A percentile compares a stretch with the other conserved stretches of the same genome.
These are phyloP conservation scores for Colletotrichum eleusines DNA, from an alignment of 2,329 filamentous ascomycete genomes.

Conservation along the genomic window DNA sequence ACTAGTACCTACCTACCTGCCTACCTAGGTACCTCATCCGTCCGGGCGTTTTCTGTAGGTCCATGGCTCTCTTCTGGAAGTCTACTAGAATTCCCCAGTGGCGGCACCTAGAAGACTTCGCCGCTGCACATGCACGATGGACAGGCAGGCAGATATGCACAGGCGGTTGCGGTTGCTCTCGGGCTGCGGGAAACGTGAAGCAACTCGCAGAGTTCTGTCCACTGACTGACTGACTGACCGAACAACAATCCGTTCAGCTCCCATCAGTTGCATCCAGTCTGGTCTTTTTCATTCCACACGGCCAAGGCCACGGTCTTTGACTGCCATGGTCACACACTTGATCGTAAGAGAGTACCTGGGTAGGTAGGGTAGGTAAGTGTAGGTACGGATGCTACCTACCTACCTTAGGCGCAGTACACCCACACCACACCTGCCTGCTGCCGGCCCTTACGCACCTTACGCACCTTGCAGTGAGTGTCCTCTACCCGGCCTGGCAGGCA, in stretches of 20 bases:
- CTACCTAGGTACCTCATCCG: neutral
- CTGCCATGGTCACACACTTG: neutral
- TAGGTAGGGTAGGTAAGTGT: neutral
- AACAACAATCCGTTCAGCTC: neutral
- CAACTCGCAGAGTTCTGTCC: neutral
- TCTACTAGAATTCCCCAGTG: constrained; percentile 9
- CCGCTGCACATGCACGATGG: constrained; percentile 5
- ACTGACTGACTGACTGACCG: no score
- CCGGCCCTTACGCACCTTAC: no score
- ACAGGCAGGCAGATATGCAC: neutral
- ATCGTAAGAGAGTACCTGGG: neutral
- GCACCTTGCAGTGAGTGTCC: no score
- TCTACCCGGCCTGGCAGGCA: neutral
- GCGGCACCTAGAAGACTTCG: constrained; percentile 6
- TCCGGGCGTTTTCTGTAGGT: neutral
- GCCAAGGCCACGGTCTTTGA: neutral
- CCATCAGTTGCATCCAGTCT: no score
- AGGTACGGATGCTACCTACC: neutral
- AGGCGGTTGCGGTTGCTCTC: neutral
- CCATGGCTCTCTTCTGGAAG: constrained; percentile 25
- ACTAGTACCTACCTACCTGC: no score
- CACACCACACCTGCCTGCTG: neutral
- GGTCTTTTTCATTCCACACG: neutral
- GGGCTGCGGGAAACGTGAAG: constrained; percentile 18
- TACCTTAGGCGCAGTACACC: neutral